Conservation (phyloP, 164 flowering plant genomes). For the Vitis amurensis region DNA sequence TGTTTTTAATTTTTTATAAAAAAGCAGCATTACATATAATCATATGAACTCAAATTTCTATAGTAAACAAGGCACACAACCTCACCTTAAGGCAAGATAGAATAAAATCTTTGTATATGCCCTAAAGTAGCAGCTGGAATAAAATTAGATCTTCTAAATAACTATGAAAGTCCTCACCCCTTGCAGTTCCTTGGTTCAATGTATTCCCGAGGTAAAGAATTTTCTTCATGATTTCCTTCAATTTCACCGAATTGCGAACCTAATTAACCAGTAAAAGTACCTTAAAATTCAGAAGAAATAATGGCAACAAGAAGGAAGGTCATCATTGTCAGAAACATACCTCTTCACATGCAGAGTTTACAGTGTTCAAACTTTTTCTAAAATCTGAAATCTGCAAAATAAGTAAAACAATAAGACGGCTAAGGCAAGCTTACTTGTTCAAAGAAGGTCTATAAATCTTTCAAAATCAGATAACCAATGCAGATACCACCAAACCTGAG, state of each 20-base stretch:
- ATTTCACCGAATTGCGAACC: conserved; percentile 73
- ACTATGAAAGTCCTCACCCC: conserved; percentile 54
- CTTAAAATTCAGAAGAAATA: background rate
- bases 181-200: conserved; percentile 93
- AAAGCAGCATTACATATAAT: background rate
- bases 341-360: conserved; percentile 87
- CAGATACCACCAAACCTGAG: conserved; percentile 69
- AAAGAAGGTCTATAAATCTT: background rate
- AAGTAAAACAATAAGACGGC: conserved; percentile 2
- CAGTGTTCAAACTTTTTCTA: conserved; percentile 65
- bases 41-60: background rate
- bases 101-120: too few relatives aligned
- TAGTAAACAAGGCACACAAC: background rate
- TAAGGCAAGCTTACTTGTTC: background rate
- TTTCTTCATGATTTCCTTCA: conserved; percentile 88
- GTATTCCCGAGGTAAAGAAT: conserved; percentile 85
- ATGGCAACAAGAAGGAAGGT: background rate
- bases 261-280: conserved; percentile 24
- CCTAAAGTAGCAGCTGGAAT: background rate
- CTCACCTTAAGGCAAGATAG: background rate
- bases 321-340: conserved; percentile 30
- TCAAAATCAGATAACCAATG: conserved; percentile 8
- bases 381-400: conserved; percentile 72
- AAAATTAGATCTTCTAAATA: background rate
- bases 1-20: background rate